Base-by-base conservation (phyloP, 176 grass and related monocot genomes). In the Aegilops speltoides region DNA sequence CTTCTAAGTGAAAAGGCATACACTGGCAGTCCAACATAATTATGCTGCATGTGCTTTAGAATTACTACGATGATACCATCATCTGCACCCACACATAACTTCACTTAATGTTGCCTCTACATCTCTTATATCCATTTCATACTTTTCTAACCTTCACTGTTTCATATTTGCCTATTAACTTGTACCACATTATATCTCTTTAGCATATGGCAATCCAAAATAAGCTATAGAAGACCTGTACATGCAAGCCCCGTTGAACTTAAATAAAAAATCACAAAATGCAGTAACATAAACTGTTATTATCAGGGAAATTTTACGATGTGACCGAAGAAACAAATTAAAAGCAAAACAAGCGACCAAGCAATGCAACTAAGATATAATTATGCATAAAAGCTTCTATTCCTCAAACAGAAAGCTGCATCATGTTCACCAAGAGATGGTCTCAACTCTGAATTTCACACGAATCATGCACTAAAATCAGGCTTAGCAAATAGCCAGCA, bases 141-240 rank as follows among this genome's bases (percentile, higher is more conserved):
- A 79, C 20, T 90, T 87, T 20, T 14, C 26, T n/a, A 68, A 80
- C 32, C 36, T 73, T 73, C 38, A 25, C 68, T 73, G 22, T 73
- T 25, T 37, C 15, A 84, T 37, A 36, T 84, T 68, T 33, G 73
- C 26, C 63, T 43, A 66, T 33, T 43, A 67, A 26, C 12, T 65
- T 41, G 8, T 46, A 75, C 16, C 48, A 24, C 60, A 56, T 64
- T 78, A 41, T 56, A n/a, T 64, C 15, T 28, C 3, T 73, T 54
- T 20, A 37, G 64, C 19, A 4, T 86, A 63, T 11, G 26, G 57
- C 17, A 80, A 56, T 34, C 1, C 16, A 89, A 66, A 87, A 54
- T 16, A 73, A 79, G 37, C 2, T 66, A 65, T 33, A 65, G 7
- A 1, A 34, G 64, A 17, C 3, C 70, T 73, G 62, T n/a, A 60